Base-by-base conservation (phyloP, 1,139 yeast genomes). In the Kluyveromyces marxianus region DNA sequence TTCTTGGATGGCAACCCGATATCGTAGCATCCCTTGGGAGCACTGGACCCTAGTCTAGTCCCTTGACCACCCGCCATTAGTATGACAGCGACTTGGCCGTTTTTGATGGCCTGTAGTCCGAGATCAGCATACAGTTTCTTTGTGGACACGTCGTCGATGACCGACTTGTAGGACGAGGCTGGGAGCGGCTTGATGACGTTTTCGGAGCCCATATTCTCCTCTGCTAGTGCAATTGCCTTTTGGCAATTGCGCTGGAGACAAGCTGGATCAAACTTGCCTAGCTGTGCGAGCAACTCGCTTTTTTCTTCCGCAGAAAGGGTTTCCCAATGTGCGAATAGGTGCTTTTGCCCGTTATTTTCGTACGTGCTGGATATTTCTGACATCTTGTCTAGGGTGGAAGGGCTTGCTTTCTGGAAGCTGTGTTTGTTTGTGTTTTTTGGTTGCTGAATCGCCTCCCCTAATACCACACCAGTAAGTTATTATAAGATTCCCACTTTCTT, bases 51-150 rank as follows among this genome's bases (percentile, higher is more conserved):
- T 48, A 92, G 72, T 52, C 99, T 75, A 3, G 97, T 84, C 30
- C 98, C 99, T 67, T 92, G 98, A 46, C 99, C 99, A 48, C 98
- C 99, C 7, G 98, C 97, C 84, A 92, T 82, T 48, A 92, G 74
- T 40, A 92, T 74, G 6, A 92, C 92, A 27, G 89, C 98, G 25
- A 90, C 97, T 59, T 84, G 78, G 54, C 83, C 83, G 28, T 70
- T 63, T 30, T 77, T 68, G 50, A 92, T 83, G 35, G 94, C 84
- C 34, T 77, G 69, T 39, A 83, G 66, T 10, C 99, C 99, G 21
- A 68, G 49, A 1, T 67, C 55, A 31, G 63, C 58, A 89, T 95
- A 90, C 24, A 63, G 55, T 35, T 67, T 53, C 25, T 65, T 59
- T 3, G 63, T 65, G 0, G 52, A 44, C 3, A 48, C 49, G 35